Evolutionary conservation across 106 monocot genomes (phyloP).

Genomic region (Dactylorhiza incarnata): DNA sequence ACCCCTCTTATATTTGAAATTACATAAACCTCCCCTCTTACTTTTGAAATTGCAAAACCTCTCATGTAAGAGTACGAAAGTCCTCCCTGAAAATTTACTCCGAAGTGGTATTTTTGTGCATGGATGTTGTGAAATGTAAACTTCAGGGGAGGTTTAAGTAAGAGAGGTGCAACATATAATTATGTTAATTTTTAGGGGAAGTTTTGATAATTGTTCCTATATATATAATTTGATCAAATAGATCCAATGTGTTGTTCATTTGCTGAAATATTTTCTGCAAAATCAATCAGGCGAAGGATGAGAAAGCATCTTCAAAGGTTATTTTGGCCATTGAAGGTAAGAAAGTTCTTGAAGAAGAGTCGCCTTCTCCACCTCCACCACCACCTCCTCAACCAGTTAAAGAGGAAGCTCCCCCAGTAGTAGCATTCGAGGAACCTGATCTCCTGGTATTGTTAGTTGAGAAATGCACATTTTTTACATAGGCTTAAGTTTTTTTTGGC

Average conservation of each 20-base stretch:
- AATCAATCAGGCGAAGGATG: constrained; percentile 20
- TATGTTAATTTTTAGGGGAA: too few species aligned
- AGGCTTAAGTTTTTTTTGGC: neutral
- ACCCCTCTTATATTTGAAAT: too few species aligned
- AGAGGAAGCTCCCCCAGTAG: neutral
- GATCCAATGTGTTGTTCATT: neutral
- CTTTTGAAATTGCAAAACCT: too few species aligned
- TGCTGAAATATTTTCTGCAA: neutral
- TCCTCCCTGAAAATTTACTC: too few species aligned
- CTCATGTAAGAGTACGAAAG: too few species aligned
- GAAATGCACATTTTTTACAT: neutral
- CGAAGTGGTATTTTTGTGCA: too few species aligned
- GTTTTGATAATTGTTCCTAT: too few species aligned
- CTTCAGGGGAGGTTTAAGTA: too few species aligned
- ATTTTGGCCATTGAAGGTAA: constrained; percentile 33
- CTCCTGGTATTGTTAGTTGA: constrained; percentile 32
- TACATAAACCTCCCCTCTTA: too few species aligned
- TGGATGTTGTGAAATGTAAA: too few species aligned
- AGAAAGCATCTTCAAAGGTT: constrained; percentile 13
- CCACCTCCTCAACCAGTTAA: constrained; percentile 10
- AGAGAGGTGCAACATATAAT: too few species aligned
- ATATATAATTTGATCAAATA: too few species aligned
- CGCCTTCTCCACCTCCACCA: constrained; percentile 4
- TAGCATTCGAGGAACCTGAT: constrained; percentile 20
- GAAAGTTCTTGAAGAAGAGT: constrained; percentile 16